Base-by-base conservation (phyloP, 371 early-diverging fungal species). In the Zychaea mexicana region DNA sequence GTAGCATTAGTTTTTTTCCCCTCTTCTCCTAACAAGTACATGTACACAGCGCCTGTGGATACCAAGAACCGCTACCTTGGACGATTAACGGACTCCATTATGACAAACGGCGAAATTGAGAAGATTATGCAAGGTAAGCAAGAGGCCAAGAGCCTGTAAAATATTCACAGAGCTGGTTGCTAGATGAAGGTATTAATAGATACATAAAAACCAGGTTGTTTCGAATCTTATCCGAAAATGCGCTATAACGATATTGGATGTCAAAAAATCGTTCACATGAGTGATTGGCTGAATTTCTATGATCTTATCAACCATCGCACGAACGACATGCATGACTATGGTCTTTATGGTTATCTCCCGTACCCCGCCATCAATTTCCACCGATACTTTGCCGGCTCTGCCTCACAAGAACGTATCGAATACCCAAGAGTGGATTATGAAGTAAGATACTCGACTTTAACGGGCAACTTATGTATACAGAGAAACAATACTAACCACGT, bases 161-260 rank as follows among this genome's bases (percentile, higher is more conserved):
- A n/a, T n/a, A n/a, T n/a, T n/a, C n/a, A n/a, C n/a, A n/a, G n/a
- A n/a, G n/a, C n/a, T n/a, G n/a, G n/a, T n/a, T n/a, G n/a, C n/a
- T n/a, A n/a, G n/a, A 33, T 33, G 33, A 33, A 12, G 12, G n/a
- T 42, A 42, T n/a, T 42, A 1, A 42, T 17, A 39, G n/a, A 42
- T 4, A 42, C n/a, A n/a, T 42, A 5, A 12, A 42, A 42, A 42
- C 42, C n/a, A 87, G 96, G 96, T 1, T 95, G 94, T 68, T 96
- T 92, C 75, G 97, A 98, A 62, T 92, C 94, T 63, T 98, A 94
- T 71, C 85, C 90, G 9, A 73, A 84, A 19, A 86, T 90, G 83
- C 77, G 86, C 22, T 89, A 89, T 60, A 87, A 93, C 57, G 96
- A 97, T 74, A 73, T 88, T 10, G 88, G 90, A 1, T 76, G 85